Conservation (phyloP, 140 eudicot genomes). For the Cichorium intybus region DNA sequence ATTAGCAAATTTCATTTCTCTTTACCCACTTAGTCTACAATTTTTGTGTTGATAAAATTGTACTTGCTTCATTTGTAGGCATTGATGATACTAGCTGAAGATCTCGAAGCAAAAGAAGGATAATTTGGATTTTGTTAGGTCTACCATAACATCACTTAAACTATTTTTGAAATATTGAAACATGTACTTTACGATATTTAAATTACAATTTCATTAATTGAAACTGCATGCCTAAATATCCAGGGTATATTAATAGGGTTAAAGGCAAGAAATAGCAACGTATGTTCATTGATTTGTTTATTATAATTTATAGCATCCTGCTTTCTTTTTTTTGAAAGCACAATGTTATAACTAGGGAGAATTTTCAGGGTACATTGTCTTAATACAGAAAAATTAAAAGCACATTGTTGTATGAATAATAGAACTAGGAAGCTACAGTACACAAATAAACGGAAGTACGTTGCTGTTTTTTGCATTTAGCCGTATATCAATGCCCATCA, state of each 20-base stretch:
- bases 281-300: no score
- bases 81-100: slow-evolving; percentile 91
- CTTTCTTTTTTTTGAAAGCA: no score
- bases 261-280: neutral
- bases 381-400: no score
- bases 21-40: slow-evolving; percentile 11
- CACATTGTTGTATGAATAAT: no score
- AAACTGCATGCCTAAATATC: slow-evolving; percentile 13
- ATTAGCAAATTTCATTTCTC: slow-evolving; percentile 13
- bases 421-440: no score
- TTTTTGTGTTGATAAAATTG: slow-evolving; percentile 44
- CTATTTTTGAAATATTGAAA: slow-evolving; percentile 12
- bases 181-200: slow-evolving; percentile 5
- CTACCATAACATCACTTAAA: slow-evolving; percentile 12
- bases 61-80: slow-evolving; percentile 70
- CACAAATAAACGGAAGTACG: no score
- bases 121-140: slow-evolving; percentile 38
- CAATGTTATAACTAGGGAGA: no score
- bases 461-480: no score
- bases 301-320: no score
- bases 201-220: neutral
- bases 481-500: no score
- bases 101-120: slow-evolving; percentile 56
- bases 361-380: no score
- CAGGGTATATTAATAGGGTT: neutral